A percentile compares a stretch with the other conserved stretches of the same genome.
These are phyloP conservation scores for Phytomonas francai DNA, from an alignment of 208 protist species.

Conservation along the genomic window DNA sequence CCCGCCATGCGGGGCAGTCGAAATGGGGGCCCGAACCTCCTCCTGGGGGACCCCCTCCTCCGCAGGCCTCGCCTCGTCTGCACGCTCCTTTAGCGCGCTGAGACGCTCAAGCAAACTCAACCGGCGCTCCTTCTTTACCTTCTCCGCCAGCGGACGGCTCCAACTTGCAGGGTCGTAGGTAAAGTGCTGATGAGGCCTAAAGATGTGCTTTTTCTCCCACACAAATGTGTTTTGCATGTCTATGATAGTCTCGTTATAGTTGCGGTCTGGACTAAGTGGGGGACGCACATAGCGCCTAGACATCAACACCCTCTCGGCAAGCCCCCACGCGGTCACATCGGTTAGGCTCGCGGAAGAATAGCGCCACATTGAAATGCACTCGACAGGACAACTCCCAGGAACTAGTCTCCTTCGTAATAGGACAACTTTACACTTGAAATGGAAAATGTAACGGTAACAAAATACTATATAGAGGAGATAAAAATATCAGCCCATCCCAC, in stretches of 20 bases:
- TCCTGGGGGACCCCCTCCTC: neutral
- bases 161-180: conserved; percentile 76
- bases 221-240: conserved; percentile 67
- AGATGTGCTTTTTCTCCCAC: conserved; percentile 55
- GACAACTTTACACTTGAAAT: too few species aligned
- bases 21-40: too few species aligned
- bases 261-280: conserved; percentile 52
- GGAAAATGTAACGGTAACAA: too few species aligned
- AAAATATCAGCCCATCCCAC: too few species aligned
- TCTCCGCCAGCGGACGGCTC: conserved; percentile 49
- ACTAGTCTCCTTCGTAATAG: too few species aligned
- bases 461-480: too few species aligned
- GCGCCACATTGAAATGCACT: too few species aligned
- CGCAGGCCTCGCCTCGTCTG: conserved; percentile 12
- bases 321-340: neutral
- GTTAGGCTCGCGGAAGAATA: too few species aligned
- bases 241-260: conserved; percentile 48
- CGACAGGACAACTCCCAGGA: too few species aligned
- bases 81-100: conserved; percentile 24
- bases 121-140: conserved; percentile 25
- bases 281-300: conserved; percentile 11
- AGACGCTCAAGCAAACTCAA: conserved; percentile 44
- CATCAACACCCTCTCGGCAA: neutral
- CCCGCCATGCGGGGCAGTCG: neutral
- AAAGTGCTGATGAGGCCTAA: conserved; percentile 75